Base-by-base conservation (phyloP, 2,329 filamentous ascomycete species). In the Fusarium circinatum region DNA sequence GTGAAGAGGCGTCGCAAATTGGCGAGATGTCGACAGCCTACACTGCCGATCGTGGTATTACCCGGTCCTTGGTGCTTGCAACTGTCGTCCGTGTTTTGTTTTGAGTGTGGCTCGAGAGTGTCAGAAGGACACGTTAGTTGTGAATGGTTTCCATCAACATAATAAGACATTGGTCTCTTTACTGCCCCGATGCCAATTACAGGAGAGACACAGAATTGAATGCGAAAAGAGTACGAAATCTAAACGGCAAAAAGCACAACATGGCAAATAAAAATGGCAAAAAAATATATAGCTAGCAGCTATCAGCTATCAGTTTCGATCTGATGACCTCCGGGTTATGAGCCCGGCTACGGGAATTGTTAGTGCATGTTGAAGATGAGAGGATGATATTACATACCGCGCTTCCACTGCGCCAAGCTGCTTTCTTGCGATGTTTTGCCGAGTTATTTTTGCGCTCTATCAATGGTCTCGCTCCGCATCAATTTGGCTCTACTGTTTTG, bases 401-500 rank as follows among this genome's bases (percentile, higher is more conserved):
- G 65, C 65, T 68, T 68, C 65, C 65, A 68, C 65, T 68, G 65
- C 65, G 65, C 65, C 65, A 68, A 68, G 65, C 65, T 68, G 65
- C 65, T 68, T 68, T 68, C 20, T 55, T 63, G 64, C 45, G 57
- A 44, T 69, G 28, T 28, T 68, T 62, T 49, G n/a, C 48, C 48
- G 20, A 39, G 4, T 20, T 15, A 0, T 10, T n/a, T 42, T 58
- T n/a, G 9, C 12, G 22, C 9, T 5, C 1, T 28, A 65, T 54
- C 2, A 28, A 63, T 12, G 13, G 24, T 20, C 20, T 20, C 9
- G 12, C 15, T 20, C n/a, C n/a, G n/a, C 3, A 12, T 10, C 6
- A 24, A 18, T 24, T n/a, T 48, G 4, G 30, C 4, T 24, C 11
- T 51, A 24, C 22, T 24, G 48, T 51, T 9, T 26, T 34, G 5